Percentiles rank a stretch among this genome's conserved stretches.
Evolutionary conservation across 164 flowering plant species (phyloP).

Genomic region (Liriodendron chinense): DNA sequence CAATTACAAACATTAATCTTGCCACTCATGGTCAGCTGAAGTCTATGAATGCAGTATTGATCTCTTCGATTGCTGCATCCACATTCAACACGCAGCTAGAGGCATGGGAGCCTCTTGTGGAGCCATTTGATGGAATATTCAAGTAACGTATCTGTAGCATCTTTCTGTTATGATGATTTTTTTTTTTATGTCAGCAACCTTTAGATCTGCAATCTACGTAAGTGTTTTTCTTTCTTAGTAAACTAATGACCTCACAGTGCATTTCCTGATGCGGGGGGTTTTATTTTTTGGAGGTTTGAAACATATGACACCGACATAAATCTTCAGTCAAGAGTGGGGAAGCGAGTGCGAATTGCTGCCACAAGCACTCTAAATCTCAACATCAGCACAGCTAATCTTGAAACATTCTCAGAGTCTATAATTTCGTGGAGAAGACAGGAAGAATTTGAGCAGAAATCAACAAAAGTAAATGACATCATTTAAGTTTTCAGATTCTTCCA

Average conservation of each 20-base stretch:
- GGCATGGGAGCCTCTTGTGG: constrained; percentile 98
- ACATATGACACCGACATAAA: constrained; percentile 54
- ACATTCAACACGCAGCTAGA: constrained; percentile 85
- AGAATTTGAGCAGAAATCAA: constrained; percentile 70
- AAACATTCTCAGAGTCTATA: constrained; percentile 56
- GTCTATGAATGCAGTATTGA: constrained; percentile 90
- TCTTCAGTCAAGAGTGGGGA: constrained; percentile 51
- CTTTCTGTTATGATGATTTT: neutral
- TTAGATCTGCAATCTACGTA: neutral
- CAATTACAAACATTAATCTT: constrained; percentile 84
- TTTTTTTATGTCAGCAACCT: neutral
- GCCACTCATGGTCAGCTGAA: constrained; percentile 88
- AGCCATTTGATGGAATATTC: constrained; percentile 98
- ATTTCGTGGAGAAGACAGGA: constrained; percentile 84
- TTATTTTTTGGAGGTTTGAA: constrained; percentile 63
- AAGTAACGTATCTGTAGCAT: constrained; percentile 47
- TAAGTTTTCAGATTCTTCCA: neutral
- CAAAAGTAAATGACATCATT: constrained; percentile 53
- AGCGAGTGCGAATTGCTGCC: constrained; percentile 78
- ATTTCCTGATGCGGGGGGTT: neutral
- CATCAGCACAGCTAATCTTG: constrained; percentile 83
- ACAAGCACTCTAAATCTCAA: constrained; percentile 79
- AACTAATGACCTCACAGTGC: neutral
- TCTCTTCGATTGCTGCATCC: constrained; percentile 96
- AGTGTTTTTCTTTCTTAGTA: neutral